These are phyloP conservation scores for Apostasia ramifera DNA, from an alignment of 106 monocot genomes.

Conservation along the genomic window DNA sequence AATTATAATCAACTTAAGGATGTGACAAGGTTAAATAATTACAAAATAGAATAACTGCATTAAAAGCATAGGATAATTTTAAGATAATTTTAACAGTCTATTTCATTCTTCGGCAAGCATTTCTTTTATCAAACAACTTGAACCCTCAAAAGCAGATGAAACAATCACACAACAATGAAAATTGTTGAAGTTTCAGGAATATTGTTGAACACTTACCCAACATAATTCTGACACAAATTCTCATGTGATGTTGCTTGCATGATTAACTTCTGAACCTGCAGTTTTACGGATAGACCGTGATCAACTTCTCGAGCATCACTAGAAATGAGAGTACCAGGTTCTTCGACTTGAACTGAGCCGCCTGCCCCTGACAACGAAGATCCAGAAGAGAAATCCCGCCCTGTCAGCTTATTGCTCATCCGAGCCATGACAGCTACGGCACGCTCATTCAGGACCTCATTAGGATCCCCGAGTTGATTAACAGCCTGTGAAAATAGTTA, in stretches of 20 bases:
- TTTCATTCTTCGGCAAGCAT: background rate
- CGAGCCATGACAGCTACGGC: conserved; percentile 85
- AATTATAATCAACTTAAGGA: background rate
- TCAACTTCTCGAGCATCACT: conserved; percentile 66
- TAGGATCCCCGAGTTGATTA: conserved; percentile 91
- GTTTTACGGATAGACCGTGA: conserved; percentile 67
- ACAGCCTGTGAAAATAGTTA: conserved; percentile 45
- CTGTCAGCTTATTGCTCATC: conserved; percentile 92
- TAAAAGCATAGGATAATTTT: too few species aligned
- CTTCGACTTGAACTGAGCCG: conserved; percentile 32
- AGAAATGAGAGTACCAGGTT: conserved; percentile 25
- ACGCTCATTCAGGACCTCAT: conserved; percentile 86
- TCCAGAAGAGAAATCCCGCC: conserved; percentile 70
- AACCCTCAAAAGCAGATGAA: too few species aligned
- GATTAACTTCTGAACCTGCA: conserved; percentile 80
- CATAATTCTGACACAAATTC: conserved; percentile 91
- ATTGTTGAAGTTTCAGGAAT: background rate
- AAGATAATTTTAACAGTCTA: background rate
- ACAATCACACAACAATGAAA: too few species aligned
- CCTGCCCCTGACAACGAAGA: conserved; percentile 34
- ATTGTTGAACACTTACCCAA: conserved; percentile 49
- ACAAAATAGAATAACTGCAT: background rate
- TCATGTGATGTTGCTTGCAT: conserved; percentile 78
- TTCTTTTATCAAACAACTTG: background rate
- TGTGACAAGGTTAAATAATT: background rate